phyloP scores from a whole-genome alignment of 345 rosid genomes.

The Geranium brycei region DNA sequence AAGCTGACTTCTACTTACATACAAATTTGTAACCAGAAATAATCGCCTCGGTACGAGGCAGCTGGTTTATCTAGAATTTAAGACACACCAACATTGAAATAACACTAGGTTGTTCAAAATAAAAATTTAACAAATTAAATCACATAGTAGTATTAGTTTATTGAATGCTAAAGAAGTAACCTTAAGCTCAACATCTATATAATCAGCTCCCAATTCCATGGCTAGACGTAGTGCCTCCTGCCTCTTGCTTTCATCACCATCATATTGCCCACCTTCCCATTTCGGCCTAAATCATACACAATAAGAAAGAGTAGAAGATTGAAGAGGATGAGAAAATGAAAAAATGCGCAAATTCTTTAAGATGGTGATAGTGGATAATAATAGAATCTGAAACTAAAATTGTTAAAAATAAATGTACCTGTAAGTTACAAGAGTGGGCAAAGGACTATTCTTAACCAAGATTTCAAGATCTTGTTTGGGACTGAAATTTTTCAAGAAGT shows the following conservation, averaged over 20 bases:
- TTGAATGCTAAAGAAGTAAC: conserved; percentile 6
- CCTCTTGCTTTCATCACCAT: conserved; percentile 37
- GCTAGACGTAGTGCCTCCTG: conserved; percentile 33
- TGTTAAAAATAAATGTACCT: conserved; percentile 16
- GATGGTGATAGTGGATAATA: not conserved
- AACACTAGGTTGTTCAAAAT: not conserved
- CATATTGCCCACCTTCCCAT: conserved; percentile 60
- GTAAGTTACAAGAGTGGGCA: conserved; percentile 48
- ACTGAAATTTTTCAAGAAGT: conserved; percentile 37
- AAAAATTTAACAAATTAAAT: not conserved
- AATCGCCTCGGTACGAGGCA: no score
- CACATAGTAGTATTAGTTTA: not conserved
- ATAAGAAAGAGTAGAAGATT: conserved; percentile 3
- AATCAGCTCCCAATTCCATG: conserved; percentile 44
- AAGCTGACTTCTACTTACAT: no score
- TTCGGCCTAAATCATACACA: conserved; percentile 25
- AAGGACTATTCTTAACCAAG: conserved; percentile 35
- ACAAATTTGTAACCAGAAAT: no score
- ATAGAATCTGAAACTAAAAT: not conserved
- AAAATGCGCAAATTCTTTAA: not conserved
- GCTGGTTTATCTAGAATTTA: no score
- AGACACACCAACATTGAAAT: no score
- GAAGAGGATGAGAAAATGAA: not conserved
- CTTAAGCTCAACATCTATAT: conserved; percentile 48
- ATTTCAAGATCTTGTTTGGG: conserved; percentile 37